Conservation (phyloP, 495 filamentous ascomycete species). For the Tuber brumale region DNA sequence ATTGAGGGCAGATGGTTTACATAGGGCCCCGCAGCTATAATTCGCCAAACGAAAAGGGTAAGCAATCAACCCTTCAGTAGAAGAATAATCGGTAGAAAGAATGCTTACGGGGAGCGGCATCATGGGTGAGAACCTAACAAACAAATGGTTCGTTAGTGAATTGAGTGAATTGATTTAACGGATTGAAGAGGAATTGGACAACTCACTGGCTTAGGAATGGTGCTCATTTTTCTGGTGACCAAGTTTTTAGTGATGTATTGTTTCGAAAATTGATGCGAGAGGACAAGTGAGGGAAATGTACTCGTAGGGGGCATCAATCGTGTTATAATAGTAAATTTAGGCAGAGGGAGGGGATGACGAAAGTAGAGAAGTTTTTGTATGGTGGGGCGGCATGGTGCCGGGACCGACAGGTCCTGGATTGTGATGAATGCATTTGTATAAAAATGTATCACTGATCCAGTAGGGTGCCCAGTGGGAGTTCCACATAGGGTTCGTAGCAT, state of each 20-base stretch:
- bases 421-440: not conserved
- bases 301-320: slow-evolving; percentile 19
- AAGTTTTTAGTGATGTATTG: not conserved
- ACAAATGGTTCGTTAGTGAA: not conserved
- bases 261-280: slow-evolving; percentile 5
- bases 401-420: not conserved
- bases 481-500: not conserved
- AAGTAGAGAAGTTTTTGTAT: not conserved
- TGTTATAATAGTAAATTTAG: not conserved
- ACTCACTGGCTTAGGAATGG: slow-evolving; percentile 30
- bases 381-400: not conserved
- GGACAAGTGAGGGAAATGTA: slow-evolving; percentile 13
- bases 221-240: slow-evolving; percentile 33
- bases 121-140: slow-evolving; percentile 33
- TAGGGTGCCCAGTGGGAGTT: not conserved
- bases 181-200: not conserved
- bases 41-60: slow-evolving; percentile 3
- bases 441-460: not conserved
- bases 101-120: slow-evolving; percentile 39
- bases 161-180: not conserved
- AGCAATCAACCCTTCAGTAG: slow-evolving; percentile 9
- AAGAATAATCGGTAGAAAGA: not conserved
- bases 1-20: slow-evolving; percentile 13
- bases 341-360: not conserved
- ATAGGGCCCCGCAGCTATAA: slow-evolving; percentile 41